Evolutionary conservation across 352 stramenopile species (phyloP).

Genomic region (Blastocystis sp.): DNA sequence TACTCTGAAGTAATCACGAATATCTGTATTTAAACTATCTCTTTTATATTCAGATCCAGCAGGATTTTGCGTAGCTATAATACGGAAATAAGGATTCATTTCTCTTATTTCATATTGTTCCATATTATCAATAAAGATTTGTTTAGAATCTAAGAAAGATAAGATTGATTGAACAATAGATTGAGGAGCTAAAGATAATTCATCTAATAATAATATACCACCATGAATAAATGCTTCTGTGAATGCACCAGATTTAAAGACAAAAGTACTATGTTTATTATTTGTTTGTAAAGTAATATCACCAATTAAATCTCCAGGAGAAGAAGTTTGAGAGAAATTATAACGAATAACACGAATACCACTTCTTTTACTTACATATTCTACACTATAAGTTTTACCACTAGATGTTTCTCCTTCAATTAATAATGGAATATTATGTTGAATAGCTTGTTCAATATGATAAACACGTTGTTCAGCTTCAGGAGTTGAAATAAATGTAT

Average conservation of each 20-base stretch:
- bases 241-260: slow-evolving; percentile 8
- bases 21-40: not conserved
- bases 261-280: slow-evolving; percentile 2
- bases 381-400: slow-evolving; percentile 20
- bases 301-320: slow-evolving; percentile 7
- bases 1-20: too few species aligned
- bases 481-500: too few species aligned
- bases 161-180: slow-evolving; percentile 2
- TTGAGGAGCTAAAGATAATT: not conserved
- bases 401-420: not conserved
- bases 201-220: slow-evolving; percentile 15
- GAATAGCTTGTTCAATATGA: slow-evolving; percentile 2
- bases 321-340: slow-evolving; percentile 12
- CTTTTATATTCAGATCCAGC: not conserved
- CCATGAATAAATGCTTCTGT: slow-evolving; percentile 17
- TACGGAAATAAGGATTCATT: slow-evolving; percentile 26
- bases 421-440: slow-evolving; percentile 4
- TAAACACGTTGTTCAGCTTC: too few species aligned
- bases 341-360: not conserved
- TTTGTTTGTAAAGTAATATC: slow-evolving; percentile 1
- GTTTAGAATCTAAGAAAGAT: slow-evolving; percentile 2
- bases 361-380: not conserved
- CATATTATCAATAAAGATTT: not conserved
- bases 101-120: too few species aligned
- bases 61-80: slow-evolving; percentile 22